Evolutionary conservation across 805 yeast species (phyloP).

Genomic region (Saccharomycopsis sp.): DNA sequence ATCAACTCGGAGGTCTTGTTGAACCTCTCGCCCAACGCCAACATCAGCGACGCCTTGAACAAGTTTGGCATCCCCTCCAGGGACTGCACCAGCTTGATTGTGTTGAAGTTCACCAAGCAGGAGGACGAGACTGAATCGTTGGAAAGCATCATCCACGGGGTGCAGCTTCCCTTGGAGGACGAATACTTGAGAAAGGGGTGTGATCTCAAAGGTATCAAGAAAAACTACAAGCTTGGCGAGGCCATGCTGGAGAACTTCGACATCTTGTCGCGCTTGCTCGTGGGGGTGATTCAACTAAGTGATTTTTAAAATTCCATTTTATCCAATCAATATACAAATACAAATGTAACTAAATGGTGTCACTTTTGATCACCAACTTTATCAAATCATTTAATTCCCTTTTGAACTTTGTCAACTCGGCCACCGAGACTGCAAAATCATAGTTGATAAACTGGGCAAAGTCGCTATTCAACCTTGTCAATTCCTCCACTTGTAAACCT

Average conservation of each 20-base stretch:
- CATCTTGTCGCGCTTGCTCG: conserved; percentile 6
- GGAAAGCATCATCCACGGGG: not conserved
- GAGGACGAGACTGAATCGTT: not conserved
- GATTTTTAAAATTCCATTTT: conserved; percentile 5
- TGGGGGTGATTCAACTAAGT: conserved; percentile 11
- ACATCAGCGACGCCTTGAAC: conserved; percentile 12
- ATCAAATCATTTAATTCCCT: conserved; percentile 10
- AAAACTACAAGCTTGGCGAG: conserved; percentile 16
- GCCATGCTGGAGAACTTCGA: conserved; percentile 4
- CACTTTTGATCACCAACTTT: conserved; percentile 15
- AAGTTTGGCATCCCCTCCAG: conserved; percentile 17
- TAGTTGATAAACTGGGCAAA: conserved; percentile 7
- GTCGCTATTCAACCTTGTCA: conserved; percentile 5
- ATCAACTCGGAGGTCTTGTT: conserved; percentile 16
- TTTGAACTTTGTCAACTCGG: conserved; percentile 14
- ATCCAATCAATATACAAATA: not conserved
- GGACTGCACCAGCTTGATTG: conserved; percentile 5
- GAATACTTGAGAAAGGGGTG: too few relatives aligned
- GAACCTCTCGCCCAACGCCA: conserved; percentile 17
- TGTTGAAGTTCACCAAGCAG: conserved; percentile 3
- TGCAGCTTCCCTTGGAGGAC: not conserved
- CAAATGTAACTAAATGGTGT: not conserved
- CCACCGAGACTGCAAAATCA: conserved; percentile 3
- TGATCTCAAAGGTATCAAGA: conserved; percentile 14
- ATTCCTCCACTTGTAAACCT: conserved; percentile 12